These are phyloP conservation scores for Eucalyptus marginata DNA, from an alignment of 345 rosid species.

Conservation along the genomic window DNA sequence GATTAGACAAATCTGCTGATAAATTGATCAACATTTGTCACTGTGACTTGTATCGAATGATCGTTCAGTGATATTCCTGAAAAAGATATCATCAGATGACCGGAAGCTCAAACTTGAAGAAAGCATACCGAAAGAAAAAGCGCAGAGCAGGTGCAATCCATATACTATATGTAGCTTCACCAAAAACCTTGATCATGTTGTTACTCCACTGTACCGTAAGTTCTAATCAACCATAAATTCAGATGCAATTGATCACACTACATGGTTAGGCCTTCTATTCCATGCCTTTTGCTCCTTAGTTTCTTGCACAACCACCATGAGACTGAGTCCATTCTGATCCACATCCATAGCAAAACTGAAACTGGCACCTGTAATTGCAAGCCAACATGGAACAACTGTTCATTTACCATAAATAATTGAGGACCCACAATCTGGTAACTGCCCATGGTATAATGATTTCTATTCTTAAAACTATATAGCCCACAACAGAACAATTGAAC, in stretches of 20 bases:
- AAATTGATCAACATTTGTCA: neutral
- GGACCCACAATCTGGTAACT: neutral
- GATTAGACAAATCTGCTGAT: neutral
- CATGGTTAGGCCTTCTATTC: neutral
- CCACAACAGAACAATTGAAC: neutral
- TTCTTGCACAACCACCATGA: slow-evolving; percentile 20
- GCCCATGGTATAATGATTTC: neutral
- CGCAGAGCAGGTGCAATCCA: neutral
- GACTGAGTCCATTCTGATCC: slow-evolving; percentile 3
- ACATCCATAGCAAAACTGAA: slow-evolving; percentile 37
- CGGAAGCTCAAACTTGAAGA: neutral
- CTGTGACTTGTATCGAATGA: neutral
- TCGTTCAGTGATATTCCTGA: neutral
- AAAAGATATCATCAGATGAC: neutral
- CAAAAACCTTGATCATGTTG: neutral
- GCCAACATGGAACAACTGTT: neutral
- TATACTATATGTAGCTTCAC: neutral
- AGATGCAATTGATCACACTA: neutral
- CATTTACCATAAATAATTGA: neutral
- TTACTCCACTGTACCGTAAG: neutral
- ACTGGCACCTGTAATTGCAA: slow-evolving; percentile 21
- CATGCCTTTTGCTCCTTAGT: neutral
- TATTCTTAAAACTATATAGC: neutral
- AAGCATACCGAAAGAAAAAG: neutral
- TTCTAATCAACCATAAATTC: neutral